A percentile compares a stretch with the other conserved stretches of the same genome.
Conservation (phyloP, 176 grass and related monocot species). For the Hordeum vulgare region DNA sequence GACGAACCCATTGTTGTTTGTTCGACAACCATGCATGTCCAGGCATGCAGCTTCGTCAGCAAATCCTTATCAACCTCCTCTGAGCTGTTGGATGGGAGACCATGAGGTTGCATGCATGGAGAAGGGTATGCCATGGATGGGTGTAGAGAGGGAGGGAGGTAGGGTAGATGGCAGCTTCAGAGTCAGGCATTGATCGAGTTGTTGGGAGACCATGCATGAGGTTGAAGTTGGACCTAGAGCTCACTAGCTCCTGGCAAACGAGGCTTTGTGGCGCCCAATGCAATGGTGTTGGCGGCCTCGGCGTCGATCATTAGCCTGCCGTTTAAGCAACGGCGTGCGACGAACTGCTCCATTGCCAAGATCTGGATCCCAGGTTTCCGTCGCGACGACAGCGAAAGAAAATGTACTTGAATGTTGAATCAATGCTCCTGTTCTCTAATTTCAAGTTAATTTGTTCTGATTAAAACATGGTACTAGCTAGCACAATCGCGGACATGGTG, state of each 20-base stretch:
- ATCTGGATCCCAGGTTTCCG: neutral
- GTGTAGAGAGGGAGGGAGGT: neutral
- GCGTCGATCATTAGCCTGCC: neutral
- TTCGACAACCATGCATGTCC: neutral
- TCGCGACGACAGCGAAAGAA: too few relatives aligned
- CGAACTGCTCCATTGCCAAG: neutral
- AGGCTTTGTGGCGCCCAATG: neutral
- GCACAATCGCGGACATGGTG: too few relatives aligned
- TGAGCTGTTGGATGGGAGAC: too few relatives aligned
- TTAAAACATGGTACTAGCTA: too few relatives aligned
- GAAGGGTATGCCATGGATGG: neutral
- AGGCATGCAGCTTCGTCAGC: neutral
- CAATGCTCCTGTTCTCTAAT: too few relatives aligned
- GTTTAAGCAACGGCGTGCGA: slow-evolving; percentile 22
- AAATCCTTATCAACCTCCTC: too few relatives aligned
- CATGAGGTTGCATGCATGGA: neutral
- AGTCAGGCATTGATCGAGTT: slow-evolving; percentile 18
- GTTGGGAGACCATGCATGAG: slow-evolving; percentile 18
- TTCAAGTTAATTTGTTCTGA: too few relatives aligned
- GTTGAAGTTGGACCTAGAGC: neutral
- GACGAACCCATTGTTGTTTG: neutral
- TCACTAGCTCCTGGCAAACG: slow-evolving; percentile 22
- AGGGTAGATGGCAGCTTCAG: slow-evolving; percentile 17
- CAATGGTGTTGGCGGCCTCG: neutral
- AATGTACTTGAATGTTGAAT: too few relatives aligned